Conservation (phyloP, 768 basidiomycete genomes). For the Serendipita sp. region DNA sequence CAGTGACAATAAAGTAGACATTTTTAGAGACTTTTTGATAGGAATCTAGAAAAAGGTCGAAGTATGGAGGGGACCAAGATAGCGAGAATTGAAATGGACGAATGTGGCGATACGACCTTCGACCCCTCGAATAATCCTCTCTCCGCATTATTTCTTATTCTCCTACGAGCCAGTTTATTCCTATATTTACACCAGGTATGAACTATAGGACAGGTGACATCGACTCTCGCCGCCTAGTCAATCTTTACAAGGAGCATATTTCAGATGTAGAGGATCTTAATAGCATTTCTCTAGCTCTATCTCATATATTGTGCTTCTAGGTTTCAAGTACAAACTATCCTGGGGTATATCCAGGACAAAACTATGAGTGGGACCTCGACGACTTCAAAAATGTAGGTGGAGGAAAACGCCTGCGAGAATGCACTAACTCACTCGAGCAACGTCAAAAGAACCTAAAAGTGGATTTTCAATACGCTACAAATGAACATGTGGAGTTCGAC, state of each 20-base stretch:
- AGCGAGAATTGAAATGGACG: too few species aligned
- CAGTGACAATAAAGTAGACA: not conserved
- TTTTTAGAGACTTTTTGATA: not conserved
- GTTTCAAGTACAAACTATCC: constrained; percentile 85
- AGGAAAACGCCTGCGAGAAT: not conserved
- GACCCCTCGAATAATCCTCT: not conserved
- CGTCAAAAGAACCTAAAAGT: constrained; percentile 45
- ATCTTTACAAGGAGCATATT: constrained; percentile 50
- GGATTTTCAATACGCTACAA: constrained; percentile 61
- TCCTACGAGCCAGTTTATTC: not conserved
- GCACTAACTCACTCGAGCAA: constrained; percentile 19
- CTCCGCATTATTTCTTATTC: not conserved
- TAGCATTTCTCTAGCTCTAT: not conserved
- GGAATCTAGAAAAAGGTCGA: not conserved
- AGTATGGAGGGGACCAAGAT: not conserved
- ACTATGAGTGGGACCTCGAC: constrained; percentile 65
- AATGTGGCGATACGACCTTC: not conserved
- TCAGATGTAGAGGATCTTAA: constrained; percentile 19
- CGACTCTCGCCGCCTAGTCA: constrained; percentile 42
- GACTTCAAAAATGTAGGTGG: constrained; percentile 57
- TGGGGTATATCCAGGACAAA: constrained; percentile 71
- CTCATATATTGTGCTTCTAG: constrained; percentile 18
- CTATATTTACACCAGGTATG: not conserved
- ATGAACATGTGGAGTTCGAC: constrained; percentile 83
- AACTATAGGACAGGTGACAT: constrained; percentile 1